These are phyloP conservation scores for Prillingera fragicola DNA, from an alignment of 1,284 basidiomycete genomes.

Conservation along the genomic window DNA sequence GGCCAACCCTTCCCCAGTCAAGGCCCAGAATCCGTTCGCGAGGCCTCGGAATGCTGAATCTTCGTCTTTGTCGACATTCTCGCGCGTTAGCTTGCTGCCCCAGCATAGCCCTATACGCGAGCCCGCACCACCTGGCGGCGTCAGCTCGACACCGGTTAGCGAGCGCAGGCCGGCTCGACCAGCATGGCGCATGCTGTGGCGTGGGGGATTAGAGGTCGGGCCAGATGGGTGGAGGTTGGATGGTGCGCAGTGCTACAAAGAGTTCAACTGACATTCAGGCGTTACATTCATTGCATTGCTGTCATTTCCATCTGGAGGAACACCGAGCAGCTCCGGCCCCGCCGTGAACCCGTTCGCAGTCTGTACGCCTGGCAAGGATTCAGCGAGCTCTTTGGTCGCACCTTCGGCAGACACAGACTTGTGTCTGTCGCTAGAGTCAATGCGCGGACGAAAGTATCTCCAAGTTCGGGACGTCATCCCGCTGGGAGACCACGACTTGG, in stretches of 20 bases:
- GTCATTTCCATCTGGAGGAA: constrained; percentile 14
- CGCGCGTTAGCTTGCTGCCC: too few species aligned
- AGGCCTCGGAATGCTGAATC: too few species aligned
- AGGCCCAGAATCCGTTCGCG: too few species aligned
- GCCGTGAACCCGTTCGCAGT: constrained; percentile 10
- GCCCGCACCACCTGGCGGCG: too few species aligned
- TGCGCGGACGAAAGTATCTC: constrained; percentile 43
- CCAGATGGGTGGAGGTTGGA: constrained; percentile 43
- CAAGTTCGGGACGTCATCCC: constrained; percentile 35
- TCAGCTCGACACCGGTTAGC: too few species aligned
- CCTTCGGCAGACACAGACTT: constrained; percentile 39
- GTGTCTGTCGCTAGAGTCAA: constrained; percentile 46
- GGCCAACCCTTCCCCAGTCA: too few species aligned
- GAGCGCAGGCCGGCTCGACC: too few species aligned
- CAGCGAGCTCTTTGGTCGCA: constrained; percentile 22
- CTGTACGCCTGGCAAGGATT: constrained; percentile 24
- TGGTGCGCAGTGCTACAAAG: constrained; percentile 23
- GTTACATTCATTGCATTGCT: constrained; percentile 42
- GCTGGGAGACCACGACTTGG: constrained; percentile 28
- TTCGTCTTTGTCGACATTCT: too few species aligned
- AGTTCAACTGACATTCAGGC: constrained; percentile 19
- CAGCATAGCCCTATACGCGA: too few species aligned
- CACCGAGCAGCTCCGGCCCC: constrained; percentile 15
- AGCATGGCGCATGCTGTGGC: constrained; percentile 44
- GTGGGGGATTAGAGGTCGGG: constrained; percentile 46